Evolutionary conservation across 768 basidiomycete species (phyloP), one percentile per base, ranked within the genome.

Genomic region (Suillus clintonianus): DNA sequence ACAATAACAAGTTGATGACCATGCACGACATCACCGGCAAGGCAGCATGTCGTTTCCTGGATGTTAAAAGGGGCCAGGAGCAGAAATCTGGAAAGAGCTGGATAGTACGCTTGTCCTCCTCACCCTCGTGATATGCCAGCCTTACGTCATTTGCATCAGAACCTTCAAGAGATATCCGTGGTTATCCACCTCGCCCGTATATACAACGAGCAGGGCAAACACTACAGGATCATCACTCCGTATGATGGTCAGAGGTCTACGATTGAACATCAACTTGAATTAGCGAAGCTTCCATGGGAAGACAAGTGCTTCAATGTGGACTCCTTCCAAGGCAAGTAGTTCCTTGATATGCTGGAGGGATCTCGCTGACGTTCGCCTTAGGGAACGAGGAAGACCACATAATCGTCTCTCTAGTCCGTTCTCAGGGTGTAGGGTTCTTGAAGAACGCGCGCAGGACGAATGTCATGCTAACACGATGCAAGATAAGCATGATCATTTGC

Each of bases 401-500:
- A 60, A 83, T 93, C 59, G 76, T 93, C 39, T 92, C 90, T 7
- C 68, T 90, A 7, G 90, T 91, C 10, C 81, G 90, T 24, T 80
- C 90, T 1, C 65, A 74, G 5, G 77, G 73, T 17, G 74, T 84
- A 22, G 92, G 93, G 14, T 95, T 95, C 67, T 77, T 94, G 27
- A 76, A 71, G 15, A 87, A 85, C 67, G 61, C 81, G 7, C 81
- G 88, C 11, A 82, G 92, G 6, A 90, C 88, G 54, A 94, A 94
- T 83, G 92, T 94, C 51, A 92, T 94, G 91, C 81, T 94, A 36
- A 90, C 89, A 37, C 84, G 91, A 24, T 92, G 88, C 79, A 89
- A 88, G 72, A 72, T 74, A 56, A 86, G 85, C 41, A 94, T 94
- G 90, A 86, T 87, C 67, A 86, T 95, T 70, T 79, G 89, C 59